phyloP scores from a whole-genome alignment of 257 asterid genomes.

The Rehmannia glutinosa region DNA sequence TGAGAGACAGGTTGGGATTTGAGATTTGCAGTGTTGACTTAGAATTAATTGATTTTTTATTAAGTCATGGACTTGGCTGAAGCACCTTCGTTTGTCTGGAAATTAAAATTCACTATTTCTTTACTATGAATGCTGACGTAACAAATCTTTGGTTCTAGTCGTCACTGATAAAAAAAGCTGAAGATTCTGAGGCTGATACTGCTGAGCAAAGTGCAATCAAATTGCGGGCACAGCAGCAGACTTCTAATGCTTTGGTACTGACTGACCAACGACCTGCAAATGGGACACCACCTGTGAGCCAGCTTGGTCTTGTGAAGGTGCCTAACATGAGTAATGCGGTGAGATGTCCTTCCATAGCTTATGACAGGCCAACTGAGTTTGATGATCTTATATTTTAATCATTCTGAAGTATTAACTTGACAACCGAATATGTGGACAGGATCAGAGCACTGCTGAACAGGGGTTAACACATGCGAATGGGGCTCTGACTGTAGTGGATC shows the following conservation, averaged over 20 bases:
- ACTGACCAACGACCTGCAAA: conserved; percentile 74
- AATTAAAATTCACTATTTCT: not conserved
- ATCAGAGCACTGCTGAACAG: conserved; percentile 44
- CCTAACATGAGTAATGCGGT: conserved; percentile 59
- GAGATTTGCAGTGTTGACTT: conserved; percentile 15
- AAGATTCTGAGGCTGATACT: conserved; percentile 86
- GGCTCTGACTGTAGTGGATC: conserved; percentile 66
- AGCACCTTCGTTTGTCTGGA: conserved; percentile 2
- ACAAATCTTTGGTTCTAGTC: conserved; percentile 47
- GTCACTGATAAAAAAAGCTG: conserved; percentile 77
- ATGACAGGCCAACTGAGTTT: conserved; percentile 11
- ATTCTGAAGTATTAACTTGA: conserved; percentile 20
- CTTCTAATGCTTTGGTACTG: conserved; percentile 78
- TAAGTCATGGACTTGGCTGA: conserved; percentile 10
- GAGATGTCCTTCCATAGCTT: conserved; percentile 32
- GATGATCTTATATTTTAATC: not conserved
- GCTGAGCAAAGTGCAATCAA: conserved; percentile 97
- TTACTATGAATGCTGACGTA: conserved; percentile 10
- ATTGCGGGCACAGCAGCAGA: conserved; percentile 85
- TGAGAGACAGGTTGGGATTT: conserved; percentile 98
- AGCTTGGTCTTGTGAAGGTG: conserved; percentile 80
- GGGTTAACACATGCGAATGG: conserved; percentile 61
- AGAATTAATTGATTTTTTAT: not conserved
- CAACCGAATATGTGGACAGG: conserved; percentile 36
- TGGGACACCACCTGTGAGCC: conserved; percentile 57